Evolutionary conservation across 2,329 filamentous ascomycete species (phyloP), one percentile per base, ranked within the genome.

Genomic region (Calonectria hawksworthii): DNA sequence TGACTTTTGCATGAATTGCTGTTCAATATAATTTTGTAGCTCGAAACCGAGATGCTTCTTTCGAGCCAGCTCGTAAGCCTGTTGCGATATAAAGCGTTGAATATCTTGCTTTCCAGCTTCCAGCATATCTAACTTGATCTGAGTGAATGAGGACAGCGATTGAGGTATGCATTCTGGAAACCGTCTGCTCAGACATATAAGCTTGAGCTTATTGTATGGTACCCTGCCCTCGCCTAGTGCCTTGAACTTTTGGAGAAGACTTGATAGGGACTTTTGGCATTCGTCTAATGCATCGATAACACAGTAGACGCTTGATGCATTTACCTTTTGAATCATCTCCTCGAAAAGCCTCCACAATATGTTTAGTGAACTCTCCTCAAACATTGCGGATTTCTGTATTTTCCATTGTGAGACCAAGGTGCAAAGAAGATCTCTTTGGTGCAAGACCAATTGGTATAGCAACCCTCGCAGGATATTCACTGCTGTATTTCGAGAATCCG

Each of bases 381-480:
- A 76, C 0, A 78, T 3, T 0, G 1, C 4, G 0, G 16, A 0
- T 0, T 0, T 3, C 21, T 74, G 70, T 0, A 67, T 23, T 5
- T 64, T 71, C 74, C 76, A 78, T 6, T 71, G 52, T 1, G 13
- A 16, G 0, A 51, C 28, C 0, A 77, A 1, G 3, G 59, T 2
- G 28, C 28, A 0, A 0, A 73, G 0, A 0, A 78, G 63, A 1
- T n/a, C 5, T 0, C 5, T 30, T 9, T 76, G 54, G 1, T 9
- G 23, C 0, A 11, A 6, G 3, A 77, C n/a, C 0, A 78, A 23
- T 13, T 77, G 71, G 1, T 54, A 13, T 10, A 77, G 14, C 0
- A 78, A 21, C 1, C 71, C 34, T 21, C 74, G 63, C 0, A 78
- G 47, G 8, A 77, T 28, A 6, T 72, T 77, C 34, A 68, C 65